Percentiles rank a stretch among this genome's conserved stretches.
Evolutionary conservation across 1,284 basidiomycete species (phyloP).

Genomic region (Phylloboletellus chloephorus): DNA sequence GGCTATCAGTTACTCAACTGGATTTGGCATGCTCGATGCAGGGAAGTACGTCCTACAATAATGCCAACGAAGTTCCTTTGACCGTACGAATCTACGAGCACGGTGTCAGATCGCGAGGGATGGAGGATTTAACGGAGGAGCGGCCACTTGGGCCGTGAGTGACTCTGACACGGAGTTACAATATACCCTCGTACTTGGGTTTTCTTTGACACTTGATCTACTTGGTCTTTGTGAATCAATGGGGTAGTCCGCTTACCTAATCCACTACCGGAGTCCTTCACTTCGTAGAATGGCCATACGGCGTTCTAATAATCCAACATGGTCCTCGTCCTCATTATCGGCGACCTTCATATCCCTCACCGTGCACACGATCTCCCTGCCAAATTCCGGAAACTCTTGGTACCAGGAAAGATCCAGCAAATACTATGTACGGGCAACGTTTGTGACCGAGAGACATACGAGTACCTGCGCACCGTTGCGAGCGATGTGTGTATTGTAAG

Average conservation of each 20-base stretch:
- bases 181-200: neutral
- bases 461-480: conserved; percentile 96
- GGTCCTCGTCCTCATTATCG: conserved; percentile 90
- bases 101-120: conserved; percentile 10
- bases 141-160: neutral
- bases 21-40: conserved; percentile 13
- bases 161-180: conserved; percentile 4
- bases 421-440: conserved; percentile 98
- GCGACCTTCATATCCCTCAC: conserved; percentile 92
- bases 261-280: conserved; percentile 1
- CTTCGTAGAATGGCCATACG: neutral
- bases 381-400: conserved; percentile 97
- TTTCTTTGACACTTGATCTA: conserved; percentile 3
- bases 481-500: conserved; percentile 89
- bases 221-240: neutral
- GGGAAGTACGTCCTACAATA: conserved; percentile 29
- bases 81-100: conserved; percentile 3
- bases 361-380: conserved; percentile 84
- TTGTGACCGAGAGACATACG: conserved; percentile 95
- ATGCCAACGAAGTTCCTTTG: conserved; percentile 7
- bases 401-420: conserved; percentile 96
- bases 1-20: conserved; percentile 23
- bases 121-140: conserved; percentile 1
- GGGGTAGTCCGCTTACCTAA: conserved; percentile 24
- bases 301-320: conserved; percentile 23